These are phyloP conservation scores for Tripterygium wilfordii DNA, from an alignment of 177 flowering plant species.

Conservation along the genomic window DNA sequence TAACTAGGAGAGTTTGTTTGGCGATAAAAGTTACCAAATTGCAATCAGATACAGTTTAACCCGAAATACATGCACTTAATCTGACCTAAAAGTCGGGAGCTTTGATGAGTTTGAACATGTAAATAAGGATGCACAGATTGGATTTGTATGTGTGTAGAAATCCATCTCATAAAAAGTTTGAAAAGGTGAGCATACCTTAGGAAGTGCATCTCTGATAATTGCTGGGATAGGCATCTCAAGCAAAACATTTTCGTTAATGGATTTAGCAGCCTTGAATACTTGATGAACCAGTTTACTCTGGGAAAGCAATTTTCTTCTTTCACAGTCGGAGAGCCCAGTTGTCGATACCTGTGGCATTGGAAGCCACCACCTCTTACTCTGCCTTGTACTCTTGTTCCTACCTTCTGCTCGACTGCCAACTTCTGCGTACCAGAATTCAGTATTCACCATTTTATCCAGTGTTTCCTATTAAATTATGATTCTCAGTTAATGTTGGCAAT, in stretches of 20 bases:
- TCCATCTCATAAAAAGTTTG: too few species aligned
- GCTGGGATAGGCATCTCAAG: constrained; percentile 75
- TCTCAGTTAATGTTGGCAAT: too few species aligned
- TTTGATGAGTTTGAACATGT: too few species aligned
- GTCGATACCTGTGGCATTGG: constrained; percentile 81
- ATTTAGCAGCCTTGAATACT: constrained; percentile 83
- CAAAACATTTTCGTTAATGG: constrained; percentile 64
- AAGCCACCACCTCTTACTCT: constrained; percentile 90
- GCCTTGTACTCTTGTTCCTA: constrained; percentile 41
- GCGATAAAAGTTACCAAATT: too few species aligned
- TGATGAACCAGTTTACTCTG: constrained; percentile 70
- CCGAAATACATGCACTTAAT: too few species aligned
- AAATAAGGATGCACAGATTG: too few species aligned
- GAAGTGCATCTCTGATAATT: constrained; percentile 56
- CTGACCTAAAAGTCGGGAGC: too few species aligned
- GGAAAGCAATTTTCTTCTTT: constrained; percentile 49
- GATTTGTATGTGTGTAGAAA: too few species aligned
- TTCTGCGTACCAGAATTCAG: constrained; percentile 93
- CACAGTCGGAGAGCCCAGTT: constrained; percentile 61
- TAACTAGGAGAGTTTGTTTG: too few species aligned
- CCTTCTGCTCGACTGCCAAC: constrained; percentile 86
- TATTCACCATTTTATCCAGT: constrained; percentile 71
- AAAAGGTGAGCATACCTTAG: constrained; percentile 44
- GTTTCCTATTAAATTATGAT: constrained; percentile 45
- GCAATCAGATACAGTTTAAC: too few species aligned